Conservation (phyloP, 768 basidiomycete species). For the Ramaria rubella region DNA sequence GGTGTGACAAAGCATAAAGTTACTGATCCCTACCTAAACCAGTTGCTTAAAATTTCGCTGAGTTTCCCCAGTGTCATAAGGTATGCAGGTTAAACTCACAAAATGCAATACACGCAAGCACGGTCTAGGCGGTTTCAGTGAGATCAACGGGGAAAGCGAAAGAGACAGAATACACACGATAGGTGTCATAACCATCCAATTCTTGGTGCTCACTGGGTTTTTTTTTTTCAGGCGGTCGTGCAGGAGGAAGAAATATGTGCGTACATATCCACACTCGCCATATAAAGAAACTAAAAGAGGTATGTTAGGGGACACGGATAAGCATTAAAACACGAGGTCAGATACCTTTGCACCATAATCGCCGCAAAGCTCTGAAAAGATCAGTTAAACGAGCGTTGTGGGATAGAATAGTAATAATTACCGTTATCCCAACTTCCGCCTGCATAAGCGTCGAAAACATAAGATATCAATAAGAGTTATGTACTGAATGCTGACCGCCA, state of each 20-base stretch:
- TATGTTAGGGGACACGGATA: not conserved
- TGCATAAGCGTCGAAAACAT: too few species aligned
- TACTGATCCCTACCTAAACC: too few species aligned
- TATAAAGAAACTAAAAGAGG: slow-evolving; percentile 40
- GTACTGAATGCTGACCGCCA: slow-evolving; percentile 35
- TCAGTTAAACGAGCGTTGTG: not conserved
- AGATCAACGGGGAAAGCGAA: not conserved
- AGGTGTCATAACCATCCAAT: slow-evolving; percentile 34
- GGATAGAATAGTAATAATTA: slow-evolving; percentile 23
- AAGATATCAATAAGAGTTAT: not conserved
- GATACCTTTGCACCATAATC: slow-evolving; percentile 44
- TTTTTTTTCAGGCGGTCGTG: not conserved
- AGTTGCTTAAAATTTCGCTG: too few species aligned
- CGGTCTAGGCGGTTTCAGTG: slow-evolving; percentile 23
- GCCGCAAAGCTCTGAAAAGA: slow-evolving; percentile 38
- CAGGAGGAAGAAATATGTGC: slow-evolving; percentile 16
- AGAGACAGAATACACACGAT: slow-evolving; percentile 35
- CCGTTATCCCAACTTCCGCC: slow-evolving; percentile 52
- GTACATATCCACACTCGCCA: slow-evolving; percentile 44
- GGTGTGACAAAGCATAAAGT: too few species aligned
- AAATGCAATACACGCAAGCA: slow-evolving; percentile 40
- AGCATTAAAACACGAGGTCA: not conserved
- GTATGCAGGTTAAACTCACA: too few species aligned
- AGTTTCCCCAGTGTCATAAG: too few species aligned
- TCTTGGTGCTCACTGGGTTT: slow-evolving; percentile 40